Conservation (phyloP, 306 rosid genomes). For the Corylus heterophylla region DNA sequence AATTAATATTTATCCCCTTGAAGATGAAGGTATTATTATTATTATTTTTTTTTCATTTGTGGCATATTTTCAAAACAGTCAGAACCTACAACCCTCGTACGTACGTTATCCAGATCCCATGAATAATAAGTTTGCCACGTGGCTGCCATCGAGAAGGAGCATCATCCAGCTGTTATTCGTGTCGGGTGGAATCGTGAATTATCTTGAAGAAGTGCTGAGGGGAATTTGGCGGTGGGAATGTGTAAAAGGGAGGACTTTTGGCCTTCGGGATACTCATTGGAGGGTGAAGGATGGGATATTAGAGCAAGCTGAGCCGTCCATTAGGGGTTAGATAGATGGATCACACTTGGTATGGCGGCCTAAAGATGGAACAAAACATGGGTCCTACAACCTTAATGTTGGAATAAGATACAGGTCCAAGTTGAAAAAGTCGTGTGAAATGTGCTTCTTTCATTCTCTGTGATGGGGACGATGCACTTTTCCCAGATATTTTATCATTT, state of each 20-base stretch:
- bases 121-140: constrained; percentile 6
- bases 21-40: too few relatives aligned
- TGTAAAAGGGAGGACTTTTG: background rate
- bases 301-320: constrained; percentile 18
- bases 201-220: background rate
- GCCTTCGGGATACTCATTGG: background rate
- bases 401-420: constrained; percentile 8
- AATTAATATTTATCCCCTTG: too few relatives aligned
- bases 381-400: constrained; percentile 6
- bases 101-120: background rate
- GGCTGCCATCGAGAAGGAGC: constrained; percentile 8
- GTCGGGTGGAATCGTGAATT: background rate
- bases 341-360: background rate
- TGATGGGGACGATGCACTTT: background rate
- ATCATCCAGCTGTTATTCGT: constrained; percentile 22
- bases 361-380: constrained; percentile 9
- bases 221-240: background rate
- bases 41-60: too few relatives aligned
- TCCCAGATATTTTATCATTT: background rate
- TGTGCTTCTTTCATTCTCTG: background rate
- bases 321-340: background rate
- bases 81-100: background rate
- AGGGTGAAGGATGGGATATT: background rate
- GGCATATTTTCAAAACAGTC: background rate
- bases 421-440: constrained; percentile 6